Evolutionary conservation across 1,284 basidiomycete species (phyloP).

Genomic region (Cutaneotrichosporon cutaneum): DNA sequence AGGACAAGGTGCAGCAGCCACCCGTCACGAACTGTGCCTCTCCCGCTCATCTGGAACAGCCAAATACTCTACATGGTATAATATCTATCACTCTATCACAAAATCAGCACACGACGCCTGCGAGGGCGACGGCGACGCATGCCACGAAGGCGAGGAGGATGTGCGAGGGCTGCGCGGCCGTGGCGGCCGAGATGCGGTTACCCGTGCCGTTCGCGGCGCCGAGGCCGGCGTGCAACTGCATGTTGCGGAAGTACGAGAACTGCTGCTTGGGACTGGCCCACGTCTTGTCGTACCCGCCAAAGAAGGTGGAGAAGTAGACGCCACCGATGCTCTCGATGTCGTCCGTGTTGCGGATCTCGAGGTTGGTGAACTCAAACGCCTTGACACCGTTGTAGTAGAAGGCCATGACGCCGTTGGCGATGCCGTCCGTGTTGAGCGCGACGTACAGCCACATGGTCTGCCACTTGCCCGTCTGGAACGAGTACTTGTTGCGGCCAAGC

Average conservation of each 20-base stretch:
- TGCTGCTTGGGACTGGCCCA: constrained; percentile 50
- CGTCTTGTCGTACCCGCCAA: constrained; percentile 50
- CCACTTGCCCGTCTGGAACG: constrained; percentile 46
- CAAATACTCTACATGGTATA: neutral
- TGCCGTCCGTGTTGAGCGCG: constrained; percentile 45
- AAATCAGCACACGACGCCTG: constrained; percentile 8
- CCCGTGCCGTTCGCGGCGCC: constrained; percentile 31
- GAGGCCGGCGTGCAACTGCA: constrained; percentile 40
- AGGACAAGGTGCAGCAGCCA: too few species aligned
- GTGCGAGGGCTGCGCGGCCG: neutral
- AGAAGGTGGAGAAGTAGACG: constrained; percentile 54
- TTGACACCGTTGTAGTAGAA: constrained; percentile 50
- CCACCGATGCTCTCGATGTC: constrained; percentile 40
- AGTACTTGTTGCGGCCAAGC: constrained; percentile 48
- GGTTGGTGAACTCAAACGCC: constrained; percentile 43
- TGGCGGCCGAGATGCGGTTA: neutral
- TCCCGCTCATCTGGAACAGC: too few species aligned
- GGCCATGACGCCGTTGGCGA: constrained; percentile 46
- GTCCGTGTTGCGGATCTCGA: constrained; percentile 43
- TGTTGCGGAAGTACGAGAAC: constrained; percentile 49
- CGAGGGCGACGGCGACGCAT: neutral
- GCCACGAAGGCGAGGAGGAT: constrained; percentile 2
- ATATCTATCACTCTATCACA: neutral
- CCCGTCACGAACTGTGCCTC: too few species aligned
- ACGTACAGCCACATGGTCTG: constrained; percentile 50